Conservation (phyloP, 2,329 filamentous ascomycete genomes). For the Botryotinia globosa region DNA sequence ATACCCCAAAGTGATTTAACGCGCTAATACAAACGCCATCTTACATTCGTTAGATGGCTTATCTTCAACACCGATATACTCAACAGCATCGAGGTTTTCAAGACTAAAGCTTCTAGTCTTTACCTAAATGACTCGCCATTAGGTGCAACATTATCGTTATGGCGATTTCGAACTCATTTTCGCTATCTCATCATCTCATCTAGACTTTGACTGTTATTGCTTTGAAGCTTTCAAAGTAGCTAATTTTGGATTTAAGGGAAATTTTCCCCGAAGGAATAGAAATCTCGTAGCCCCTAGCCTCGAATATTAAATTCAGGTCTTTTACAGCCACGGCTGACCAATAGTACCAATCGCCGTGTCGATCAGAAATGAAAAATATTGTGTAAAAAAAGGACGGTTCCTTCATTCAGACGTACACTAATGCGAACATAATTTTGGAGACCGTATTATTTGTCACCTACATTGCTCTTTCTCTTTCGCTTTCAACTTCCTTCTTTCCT, state of each 20-base stretch:
- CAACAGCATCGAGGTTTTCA: not conserved
- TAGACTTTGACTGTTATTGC: not conserved
- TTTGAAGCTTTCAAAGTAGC: not conserved
- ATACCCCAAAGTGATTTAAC: not conserved
- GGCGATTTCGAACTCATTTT: not conserved
- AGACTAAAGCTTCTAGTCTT: not conserved
- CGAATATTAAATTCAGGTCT: not conserved
- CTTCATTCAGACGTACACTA: not conserved
- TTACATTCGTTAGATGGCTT: not conserved
- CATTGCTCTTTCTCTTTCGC: not conserved
- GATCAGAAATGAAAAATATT: not conserved
- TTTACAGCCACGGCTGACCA: not conserved
- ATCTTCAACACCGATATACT: not conserved
- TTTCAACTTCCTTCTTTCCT: not conserved
- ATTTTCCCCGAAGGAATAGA: not conserved
- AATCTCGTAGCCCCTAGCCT: not conserved
- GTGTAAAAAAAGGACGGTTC: not conserved
- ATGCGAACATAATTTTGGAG: fast-evolving
- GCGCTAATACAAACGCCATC: not conserved
- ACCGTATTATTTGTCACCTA: not conserved
- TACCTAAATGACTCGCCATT: not conserved
- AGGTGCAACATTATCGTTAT: not conserved
- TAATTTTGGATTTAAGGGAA: not conserved
- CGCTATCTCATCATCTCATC: not conserved
- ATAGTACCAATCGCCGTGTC: not conserved